Base-by-base conservation (phyloP, 2,329 filamentous ascomycete genomes). In the Coniochaeta ligniaria region DNA sequence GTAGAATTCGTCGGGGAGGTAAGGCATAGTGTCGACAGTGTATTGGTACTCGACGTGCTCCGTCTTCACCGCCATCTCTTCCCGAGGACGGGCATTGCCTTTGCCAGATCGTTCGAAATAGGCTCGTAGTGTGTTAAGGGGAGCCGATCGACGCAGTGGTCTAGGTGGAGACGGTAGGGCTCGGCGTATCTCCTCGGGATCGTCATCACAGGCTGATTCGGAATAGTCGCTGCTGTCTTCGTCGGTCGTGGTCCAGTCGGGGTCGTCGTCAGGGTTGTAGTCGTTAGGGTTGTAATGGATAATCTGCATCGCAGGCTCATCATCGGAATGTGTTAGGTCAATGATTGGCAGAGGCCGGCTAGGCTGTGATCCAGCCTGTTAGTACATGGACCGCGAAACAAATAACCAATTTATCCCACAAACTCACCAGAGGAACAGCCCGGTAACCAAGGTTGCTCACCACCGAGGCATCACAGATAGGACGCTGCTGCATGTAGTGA, bases 361-460 rank as follows among this genome's bases (percentile, higher is more conserved):
- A 57, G 54, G 47, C 47, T 52, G 47, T 33, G 52, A 11, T 33
- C 6, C 17, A 43, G 3, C 3, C 38, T 36, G 38, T 43, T 9
- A 43, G 50, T 28, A 52, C 12, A 36, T 36, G 3, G 6, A 36
- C 12, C 35, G 35, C 35, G 35, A 36, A 36, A 36, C 35, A n/a
- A n/a, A 36, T 36, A 36, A 36, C 3, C 35, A 36, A 12, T 14
- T 61, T 17, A 5, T 52, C 33, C n/a, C 1, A 11, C 38, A n/a
- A 41, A 60, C 70, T 65, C 67, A 80, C 78, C 66, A 68, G 62
- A 12, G 74, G 71, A 17, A 73, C 69, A 22, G 73, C 60, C 17
- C 74, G 72, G 50, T 72, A 69, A 4, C 79, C 78, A 17, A 83
- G 70, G 6, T 74, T 70, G 59, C 66, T 73, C 31, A 81, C 60